A percentile compares a stretch with the other conserved stretches of the same genome.
Evolutionary conservation across 2,329 filamentous ascomycete species (phyloP).

Genomic region (Colletotrichum somersetense): DNA sequence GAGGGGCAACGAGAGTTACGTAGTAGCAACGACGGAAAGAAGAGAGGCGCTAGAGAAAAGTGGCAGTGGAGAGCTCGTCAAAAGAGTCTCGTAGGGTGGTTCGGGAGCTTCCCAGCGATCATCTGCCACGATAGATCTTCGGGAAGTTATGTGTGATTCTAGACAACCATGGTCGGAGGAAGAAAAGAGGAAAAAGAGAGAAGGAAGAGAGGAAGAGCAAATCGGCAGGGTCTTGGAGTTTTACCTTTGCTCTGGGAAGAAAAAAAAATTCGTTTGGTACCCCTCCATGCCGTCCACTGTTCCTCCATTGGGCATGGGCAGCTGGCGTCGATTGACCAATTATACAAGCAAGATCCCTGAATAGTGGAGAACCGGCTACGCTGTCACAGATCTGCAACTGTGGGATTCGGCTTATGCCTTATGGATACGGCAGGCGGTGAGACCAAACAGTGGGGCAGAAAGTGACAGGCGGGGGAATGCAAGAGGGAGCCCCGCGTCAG

Average conservation of each 20-base stretch:
- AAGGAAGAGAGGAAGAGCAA: slow-evolving; percentile 19
- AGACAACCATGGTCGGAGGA: slow-evolving; percentile 42
- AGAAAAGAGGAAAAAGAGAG: slow-evolving; percentile 39
- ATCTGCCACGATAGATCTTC: slow-evolving; percentile 45
- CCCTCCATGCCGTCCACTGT: slow-evolving; percentile 23
- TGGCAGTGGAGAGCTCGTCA: slow-evolving; percentile 40
- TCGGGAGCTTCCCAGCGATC: slow-evolving; percentile 44
- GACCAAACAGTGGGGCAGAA: slow-evolving; percentile 12
- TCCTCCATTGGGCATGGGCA: slow-evolving; percentile 1
- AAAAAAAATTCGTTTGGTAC: slow-evolving; percentile 36
- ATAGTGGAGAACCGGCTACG: slow-evolving; percentile 19
- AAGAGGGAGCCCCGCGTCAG: slow-evolving; percentile 23
- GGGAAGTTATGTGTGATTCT: slow-evolving; percentile 40
- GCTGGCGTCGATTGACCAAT: slow-evolving; percentile 37
- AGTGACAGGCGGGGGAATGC: slow-evolving; percentile 19
- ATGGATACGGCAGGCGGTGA: slow-evolving; percentile 30
- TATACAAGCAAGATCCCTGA: slow-evolving; percentile 33
- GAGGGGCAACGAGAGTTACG: slow-evolving; percentile 19
- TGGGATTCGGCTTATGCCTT: slow-evolving; percentile 24
- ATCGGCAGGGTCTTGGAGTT: slow-evolving; percentile 39
- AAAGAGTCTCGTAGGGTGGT: slow-evolving; percentile 39
- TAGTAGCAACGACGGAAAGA: slow-evolving; percentile 13
- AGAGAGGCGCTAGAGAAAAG: slow-evolving; percentile 25
- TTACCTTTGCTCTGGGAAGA: slow-evolving; percentile 35
- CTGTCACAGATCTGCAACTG: slow-evolving; percentile 37